A percentile compares a stretch with the other conserved stretches of the same genome.
Evolutionary conservation across 768 basidiomycete species (phyloP).

Genomic region (Termitomyces sp.): DNA sequence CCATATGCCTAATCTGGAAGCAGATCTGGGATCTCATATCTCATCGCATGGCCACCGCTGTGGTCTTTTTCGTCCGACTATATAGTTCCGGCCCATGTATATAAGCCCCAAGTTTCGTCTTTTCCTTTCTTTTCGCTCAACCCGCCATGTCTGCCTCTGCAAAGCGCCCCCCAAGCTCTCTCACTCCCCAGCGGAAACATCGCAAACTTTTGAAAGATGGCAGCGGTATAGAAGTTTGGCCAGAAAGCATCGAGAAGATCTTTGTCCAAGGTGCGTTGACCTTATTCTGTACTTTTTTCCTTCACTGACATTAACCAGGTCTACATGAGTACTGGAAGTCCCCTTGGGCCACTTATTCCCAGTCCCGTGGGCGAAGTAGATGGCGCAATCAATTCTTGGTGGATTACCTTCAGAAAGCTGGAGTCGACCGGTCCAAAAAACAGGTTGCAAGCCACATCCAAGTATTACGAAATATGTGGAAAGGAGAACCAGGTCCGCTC

Average conservation of each 20-base stretch:
- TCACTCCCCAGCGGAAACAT: constrained; percentile 78
- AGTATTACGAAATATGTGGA: constrained; percentile 84
- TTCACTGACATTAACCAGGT: constrained; percentile 31
- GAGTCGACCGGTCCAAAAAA: constrained; percentile 74
- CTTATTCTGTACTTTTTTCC: constrained; percentile 2
- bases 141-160: constrained; percentile 18
- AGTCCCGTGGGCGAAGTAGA: constrained; percentile 67
- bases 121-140: constrained; percentile 13
- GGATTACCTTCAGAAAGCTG: constrained; percentile 65
- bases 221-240: constrained; percentile 77
- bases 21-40: constrained; percentile 45
- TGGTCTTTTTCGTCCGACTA: constrained; percentile 18
- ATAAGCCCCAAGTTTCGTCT: constrained; percentile 22
- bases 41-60: constrained; percentile 12
- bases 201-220: constrained; percentile 79
- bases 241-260: constrained; percentile 66
- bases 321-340: constrained; percentile 76
- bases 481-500: constrained; percentile 63
- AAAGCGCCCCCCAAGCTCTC: constrained; percentile 22
- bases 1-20: constrained; percentile 38
- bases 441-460: constrained; percentile 90
- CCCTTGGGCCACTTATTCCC: constrained; percentile 69
- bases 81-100: constrained; percentile 25
- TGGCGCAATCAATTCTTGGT: constrained; percentile 86
- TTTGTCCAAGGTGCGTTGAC: constrained; percentile 61